Evolutionary conservation across 2,329 filamentous ascomycete species (phyloP), one percentile per base, ranked within the genome.

Genomic region (Talaromyces amestolkiae): DNA sequence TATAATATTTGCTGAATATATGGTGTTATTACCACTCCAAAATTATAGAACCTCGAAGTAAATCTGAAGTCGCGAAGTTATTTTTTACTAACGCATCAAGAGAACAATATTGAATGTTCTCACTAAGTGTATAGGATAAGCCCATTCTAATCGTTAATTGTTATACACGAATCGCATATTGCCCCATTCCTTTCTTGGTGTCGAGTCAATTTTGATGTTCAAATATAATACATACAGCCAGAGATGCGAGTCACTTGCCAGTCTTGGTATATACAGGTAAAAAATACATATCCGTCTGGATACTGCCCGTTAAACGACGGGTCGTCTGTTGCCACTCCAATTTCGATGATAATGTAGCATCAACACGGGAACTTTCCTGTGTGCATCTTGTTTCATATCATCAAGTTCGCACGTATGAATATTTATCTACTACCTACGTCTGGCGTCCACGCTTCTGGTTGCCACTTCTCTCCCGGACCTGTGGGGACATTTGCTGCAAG

Each of bases 401-500:
- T 2, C 27, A 54, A 19, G 11, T 33, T 13, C 17, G 8, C 27
- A 41, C 15, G 11, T 31, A 4, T n/a, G 7, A 6, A 31, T 31
- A 10, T 31, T 75, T 72, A 79, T 66, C 74, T 71, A 70, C 78
- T 80, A 35, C 74, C 73, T n/a, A 80, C 69, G 2, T 76, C 75
- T 3, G 86, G 86, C 5, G 75, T 79, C 89, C 89, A 91, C 3
- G 86, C 78, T 58, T 85, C 73, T 0, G 89, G 89, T 75, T 90
- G 87, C 87, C 88, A 91, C n/a, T 78, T 81, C 73, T 91, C 87
- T 63, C 87, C 82, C 0, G 87, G 86, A 0, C 81, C 83, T n/a
- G 79, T 79, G n/a, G 75, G 80, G 0, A 83, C 80, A 68, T 80
- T 82, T 35, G 84, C 84, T 87, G 88, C 90, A 2, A 88, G 87